These are phyloP conservation scores for Prunus yedoensis DNA, from an alignment of 331 rosid species.

Conservation along the genomic window DNA sequence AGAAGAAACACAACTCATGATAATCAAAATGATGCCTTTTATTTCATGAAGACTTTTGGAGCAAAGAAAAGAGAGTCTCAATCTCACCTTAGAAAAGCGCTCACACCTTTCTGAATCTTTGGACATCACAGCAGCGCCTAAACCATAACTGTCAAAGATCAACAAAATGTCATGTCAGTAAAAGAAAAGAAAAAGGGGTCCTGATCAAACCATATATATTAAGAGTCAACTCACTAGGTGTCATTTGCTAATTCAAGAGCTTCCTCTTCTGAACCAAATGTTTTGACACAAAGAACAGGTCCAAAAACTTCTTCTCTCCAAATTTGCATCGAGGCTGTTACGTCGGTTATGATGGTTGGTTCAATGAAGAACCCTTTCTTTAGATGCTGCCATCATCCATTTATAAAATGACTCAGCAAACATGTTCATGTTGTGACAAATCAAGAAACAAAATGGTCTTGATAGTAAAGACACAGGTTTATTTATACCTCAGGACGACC, in stretches of 20 bases:
- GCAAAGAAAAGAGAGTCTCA: background rate
- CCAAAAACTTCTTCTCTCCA: slow-evolving; percentile 97
- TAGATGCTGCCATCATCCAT: slow-evolving; percentile 59
- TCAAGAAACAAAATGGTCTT: slow-evolving; percentile 17
- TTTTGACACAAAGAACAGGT: slow-evolving; percentile 86
- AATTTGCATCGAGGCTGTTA: slow-evolving; percentile 83
- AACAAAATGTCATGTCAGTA: slow-evolving; percentile 8
- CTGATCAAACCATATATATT: background rate
- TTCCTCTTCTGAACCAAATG: slow-evolving; percentile 82
- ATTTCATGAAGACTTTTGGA: too few relatives aligned
- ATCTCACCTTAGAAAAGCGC: slow-evolving; percentile 68
- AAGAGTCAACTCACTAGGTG: slow-evolving; percentile 49
- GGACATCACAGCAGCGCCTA: slow-evolving; percentile 86
- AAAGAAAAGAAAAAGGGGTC: background rate
- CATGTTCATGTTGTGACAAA: background rate
- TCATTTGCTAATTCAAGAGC: slow-evolving; percentile 87
- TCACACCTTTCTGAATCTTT: slow-evolving; percentile 89
- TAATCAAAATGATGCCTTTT: slow-evolving; percentile 1
- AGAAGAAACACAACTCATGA: background rate
- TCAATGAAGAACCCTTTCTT: slow-evolving; percentile 77
- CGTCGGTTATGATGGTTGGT: slow-evolving; percentile 70
- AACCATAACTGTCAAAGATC: slow-evolving; percentile 65
- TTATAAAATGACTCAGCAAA: slow-evolving; percentile 1
- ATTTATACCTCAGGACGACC: slow-evolving; percentile 76
- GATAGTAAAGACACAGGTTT: background rate